A percentile compares a stretch with the other conserved stretches of the same genome.
These are phyloP conservation scores for Solanum pimpinellifolium DNA, from an alignment of 257 asterid genomes.

Conservation along the genomic window DNA sequence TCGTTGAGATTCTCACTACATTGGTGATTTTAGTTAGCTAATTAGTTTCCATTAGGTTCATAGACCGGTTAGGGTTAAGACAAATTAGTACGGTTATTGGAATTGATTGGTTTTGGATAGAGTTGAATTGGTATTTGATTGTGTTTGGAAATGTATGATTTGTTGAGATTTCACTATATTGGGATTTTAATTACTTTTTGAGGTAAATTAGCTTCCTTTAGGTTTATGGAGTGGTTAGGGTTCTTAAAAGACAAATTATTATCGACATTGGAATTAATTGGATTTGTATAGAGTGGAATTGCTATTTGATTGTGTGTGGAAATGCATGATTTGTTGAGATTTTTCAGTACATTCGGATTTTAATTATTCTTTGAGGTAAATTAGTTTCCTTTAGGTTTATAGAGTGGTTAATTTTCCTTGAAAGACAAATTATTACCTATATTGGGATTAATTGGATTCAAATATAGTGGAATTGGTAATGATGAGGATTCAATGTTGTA, in stretches of 20 bases:
- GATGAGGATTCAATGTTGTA: background rate
- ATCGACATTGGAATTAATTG: background rate
- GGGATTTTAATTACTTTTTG: background rate
- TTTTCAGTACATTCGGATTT: background rate
- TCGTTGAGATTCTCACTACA: background rate
- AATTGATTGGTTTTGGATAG: background rate
- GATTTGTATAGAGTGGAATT: background rate
- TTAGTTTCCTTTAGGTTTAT: background rate
- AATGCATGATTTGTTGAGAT: background rate
- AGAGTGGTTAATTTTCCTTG: background rate
- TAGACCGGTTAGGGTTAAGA: background rate
- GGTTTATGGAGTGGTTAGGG: background rate
- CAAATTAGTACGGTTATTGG: background rate
- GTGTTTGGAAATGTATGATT: background rate
- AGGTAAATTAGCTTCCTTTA: background rate
- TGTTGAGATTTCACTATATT: background rate
- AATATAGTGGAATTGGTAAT: background rate
- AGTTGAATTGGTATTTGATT: background rate
- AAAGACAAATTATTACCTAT: background rate
- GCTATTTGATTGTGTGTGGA: background rate
- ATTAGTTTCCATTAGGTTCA: background rate
- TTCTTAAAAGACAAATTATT: background rate
- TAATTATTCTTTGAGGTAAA: background rate
- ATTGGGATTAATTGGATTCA: background rate
- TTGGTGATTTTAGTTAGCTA: background rate